A percentile compares a stretch with the other conserved stretches of the same genome.
Conservation (phyloP, 495 filamentous ascomycete species). For the Xylaria grammica region DNA sequence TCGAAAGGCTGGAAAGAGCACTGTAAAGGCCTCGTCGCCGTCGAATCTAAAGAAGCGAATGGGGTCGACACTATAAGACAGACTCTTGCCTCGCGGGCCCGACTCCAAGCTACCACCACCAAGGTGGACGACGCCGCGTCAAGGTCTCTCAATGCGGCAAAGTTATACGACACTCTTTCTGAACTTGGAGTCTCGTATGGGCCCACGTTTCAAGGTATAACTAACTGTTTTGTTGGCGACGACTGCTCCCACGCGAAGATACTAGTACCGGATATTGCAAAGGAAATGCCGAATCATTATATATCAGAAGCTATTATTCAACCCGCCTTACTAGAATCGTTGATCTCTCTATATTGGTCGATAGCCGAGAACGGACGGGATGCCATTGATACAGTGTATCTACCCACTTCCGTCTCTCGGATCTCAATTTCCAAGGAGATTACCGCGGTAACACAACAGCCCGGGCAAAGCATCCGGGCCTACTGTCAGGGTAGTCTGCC, state of each 20-base stretch:
- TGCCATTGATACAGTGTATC: conserved; percentile 45
- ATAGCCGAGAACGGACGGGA: conserved; percentile 41
- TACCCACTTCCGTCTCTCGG: conserved; percentile 47
- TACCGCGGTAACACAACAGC: conserved; percentile 30
- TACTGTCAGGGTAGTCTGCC: conserved; percentile 43
- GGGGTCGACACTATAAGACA: conserved; percentile 43
- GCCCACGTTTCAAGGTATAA: conserved; percentile 51
- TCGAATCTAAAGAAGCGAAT: conserved; percentile 39
- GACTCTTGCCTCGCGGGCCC: conserved; percentile 33
- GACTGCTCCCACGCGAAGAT: conserved; percentile 49
- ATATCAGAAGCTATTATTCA: conserved; percentile 54
- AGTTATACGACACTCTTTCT: conserved; percentile 45
- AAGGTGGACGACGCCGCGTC: conserved; percentile 31
- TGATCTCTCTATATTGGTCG: conserved; percentile 55
- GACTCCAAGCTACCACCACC: conserved; percentile 34
- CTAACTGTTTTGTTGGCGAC: conserved; percentile 46
- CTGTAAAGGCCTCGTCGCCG: conserved; percentile 49
- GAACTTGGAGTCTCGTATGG: conserved; percentile 50
- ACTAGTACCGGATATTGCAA: conserved; percentile 53
- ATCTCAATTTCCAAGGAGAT: conserved; percentile 42
- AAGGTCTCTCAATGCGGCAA: conserved; percentile 30
- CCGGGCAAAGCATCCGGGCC: conserved; percentile 39
- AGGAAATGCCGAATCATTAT: conserved; percentile 56
- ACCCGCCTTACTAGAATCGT: conserved; percentile 58
- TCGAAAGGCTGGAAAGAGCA: conserved; percentile 54